phyloP scores from a whole-genome alignment of 108 stramenopile genomes.

The Stephanodiscus minutulus region DNA sequence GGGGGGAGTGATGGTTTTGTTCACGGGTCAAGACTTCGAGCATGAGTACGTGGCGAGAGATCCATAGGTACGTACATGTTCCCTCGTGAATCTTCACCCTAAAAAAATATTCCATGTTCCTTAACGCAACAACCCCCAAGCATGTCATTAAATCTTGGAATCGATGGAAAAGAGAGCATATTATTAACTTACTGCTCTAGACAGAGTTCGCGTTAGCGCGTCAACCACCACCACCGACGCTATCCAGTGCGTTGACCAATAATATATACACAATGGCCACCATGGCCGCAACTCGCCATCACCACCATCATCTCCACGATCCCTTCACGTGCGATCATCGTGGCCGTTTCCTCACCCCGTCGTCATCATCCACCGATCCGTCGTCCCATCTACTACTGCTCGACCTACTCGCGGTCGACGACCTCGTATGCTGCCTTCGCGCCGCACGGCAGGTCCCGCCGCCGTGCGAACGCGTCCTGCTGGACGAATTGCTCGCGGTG shows the following conservation, averaged over 20 bases:
- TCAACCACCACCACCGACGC: no score
- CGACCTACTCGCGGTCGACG: constrained; percentile 37
- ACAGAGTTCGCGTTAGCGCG: no score
- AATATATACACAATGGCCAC: neutral
- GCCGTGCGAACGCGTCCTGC: constrained; percentile 19
- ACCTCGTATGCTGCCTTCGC: constrained; percentile 16
- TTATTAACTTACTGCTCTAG: no score
- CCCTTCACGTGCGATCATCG: constrained; percentile 2
- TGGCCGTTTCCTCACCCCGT: neutral
- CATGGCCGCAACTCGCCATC: neutral
- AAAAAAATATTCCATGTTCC: no score
- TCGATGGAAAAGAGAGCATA: neutral
- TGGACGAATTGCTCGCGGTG: constrained; percentile 26
- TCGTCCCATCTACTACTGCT: constrained; percentile 6
- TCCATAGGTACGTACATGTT: neutral
- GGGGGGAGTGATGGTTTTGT: neutral
- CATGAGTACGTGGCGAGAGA: neutral
- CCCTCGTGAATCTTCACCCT: no score
- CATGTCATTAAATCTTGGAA: no score
- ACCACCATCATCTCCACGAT: neutral
- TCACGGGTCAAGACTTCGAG: neutral
- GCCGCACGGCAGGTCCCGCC: neutral
- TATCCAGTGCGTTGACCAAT: no score
- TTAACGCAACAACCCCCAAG: neutral
- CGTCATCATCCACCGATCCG: neutral